Percentiles rank a stretch among this genome's conserved stretches.
Conservation (phyloP, 768 basidiomycete genomes). For the Gloeophyllum trabeum region DNA sequence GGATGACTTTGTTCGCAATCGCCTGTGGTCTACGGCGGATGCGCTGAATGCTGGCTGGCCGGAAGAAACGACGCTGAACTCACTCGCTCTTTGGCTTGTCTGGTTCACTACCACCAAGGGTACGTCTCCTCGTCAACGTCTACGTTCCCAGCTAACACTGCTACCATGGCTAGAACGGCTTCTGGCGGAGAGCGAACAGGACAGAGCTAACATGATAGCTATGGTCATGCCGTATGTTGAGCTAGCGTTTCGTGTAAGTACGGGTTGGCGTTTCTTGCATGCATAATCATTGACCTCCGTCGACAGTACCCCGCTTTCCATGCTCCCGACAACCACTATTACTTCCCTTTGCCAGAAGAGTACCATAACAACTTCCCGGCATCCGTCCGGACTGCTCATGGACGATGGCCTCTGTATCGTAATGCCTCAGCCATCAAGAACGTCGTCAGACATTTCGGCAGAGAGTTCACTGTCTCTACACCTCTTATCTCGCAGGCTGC, state of each 20-base stretch:
- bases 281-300: slow-evolving; percentile 23
- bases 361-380: slow-evolving; percentile 8
- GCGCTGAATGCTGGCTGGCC: slow-evolving; percentile 42
- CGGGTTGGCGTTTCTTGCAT: too few relatives aligned
- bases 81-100: slow-evolving; percentile 49
- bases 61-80: slow-evolving; percentile 31
- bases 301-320: slow-evolving; percentile 41
- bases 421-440: neutral
- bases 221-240: neutral
- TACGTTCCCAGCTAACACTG: too few relatives aligned
- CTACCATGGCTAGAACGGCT: too few relatives aligned
- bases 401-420: slow-evolving; percentile 36
- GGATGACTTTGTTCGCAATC: slow-evolving; percentile 29
- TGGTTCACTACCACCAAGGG: slow-evolving; percentile 50
- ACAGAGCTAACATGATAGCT: neutral
- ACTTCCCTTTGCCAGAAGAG: slow-evolving; percentile 31
- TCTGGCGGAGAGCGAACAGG: neutral
- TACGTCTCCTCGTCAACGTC: slow-evolving; percentile 21
- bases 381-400: slow-evolving; percentile 27
- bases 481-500: slow-evolving; percentile 49
- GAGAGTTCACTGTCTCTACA: slow-evolving; percentile 12
- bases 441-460: slow-evolving; percentile 10
- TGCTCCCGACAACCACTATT: slow-evolving; percentile 52
- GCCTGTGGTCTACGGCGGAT: slow-evolving; percentile 31
- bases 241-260: neutral